A percentile compares a stretch with the other conserved stretches of the same genome.
Conservation (phyloP, 2,329 filamentous ascomycete genomes). For the Mycogone perniciosa region DNA sequence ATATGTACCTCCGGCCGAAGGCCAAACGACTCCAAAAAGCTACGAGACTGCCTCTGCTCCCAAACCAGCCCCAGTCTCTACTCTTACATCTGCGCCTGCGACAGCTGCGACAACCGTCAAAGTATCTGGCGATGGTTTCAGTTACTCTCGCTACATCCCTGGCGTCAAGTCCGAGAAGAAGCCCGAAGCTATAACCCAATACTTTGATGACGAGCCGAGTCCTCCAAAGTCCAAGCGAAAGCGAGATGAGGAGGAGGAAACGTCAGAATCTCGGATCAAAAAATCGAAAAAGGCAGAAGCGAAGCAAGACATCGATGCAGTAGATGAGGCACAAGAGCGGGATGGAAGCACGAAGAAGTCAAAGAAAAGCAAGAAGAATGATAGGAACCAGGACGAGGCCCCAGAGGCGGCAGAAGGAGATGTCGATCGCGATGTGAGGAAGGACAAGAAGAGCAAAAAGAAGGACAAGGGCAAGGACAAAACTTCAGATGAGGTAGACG, state of each 20-base stretch:
- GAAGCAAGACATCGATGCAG: constrained; percentile 4
- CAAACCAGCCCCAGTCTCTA: constrained; percentile 1
- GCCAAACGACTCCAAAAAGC: constrained; percentile 11
- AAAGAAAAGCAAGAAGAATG: constrained; percentile 18
- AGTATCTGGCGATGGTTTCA: constrained; percentile 18
- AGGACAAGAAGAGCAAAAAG: constrained; percentile 31
- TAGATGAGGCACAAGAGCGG: constrained; percentile 9
- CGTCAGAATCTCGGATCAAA: constrained; percentile 26
- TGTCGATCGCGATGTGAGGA: background rate
- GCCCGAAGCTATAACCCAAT: constrained; percentile 15
- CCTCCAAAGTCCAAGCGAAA: constrained; percentile 29
- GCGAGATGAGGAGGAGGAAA: constrained; percentile 27
- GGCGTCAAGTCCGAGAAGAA: constrained; percentile 19
- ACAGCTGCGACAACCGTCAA: constrained; percentile 3
- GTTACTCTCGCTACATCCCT: constrained; percentile 39
- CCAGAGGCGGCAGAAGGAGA: background rate
- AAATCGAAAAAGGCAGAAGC: constrained; percentile 25
- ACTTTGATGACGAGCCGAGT: constrained; percentile 25
- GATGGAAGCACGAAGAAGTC: constrained; percentile 2
- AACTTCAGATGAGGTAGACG: constrained; percentile 11
- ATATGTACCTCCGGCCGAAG: constrained; percentile 34
- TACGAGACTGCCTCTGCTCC: constrained; percentile 3
- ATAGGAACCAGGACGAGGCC: constrained; percentile 19
- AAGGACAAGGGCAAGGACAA: constrained; percentile 24
- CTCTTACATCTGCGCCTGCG: constrained; percentile 7